Percentiles rank a stretch among this genome's conserved stretches.
Conservation (phyloP, 225 moss, liverwort and hornwort species). For the Neckera pumila region DNA sequence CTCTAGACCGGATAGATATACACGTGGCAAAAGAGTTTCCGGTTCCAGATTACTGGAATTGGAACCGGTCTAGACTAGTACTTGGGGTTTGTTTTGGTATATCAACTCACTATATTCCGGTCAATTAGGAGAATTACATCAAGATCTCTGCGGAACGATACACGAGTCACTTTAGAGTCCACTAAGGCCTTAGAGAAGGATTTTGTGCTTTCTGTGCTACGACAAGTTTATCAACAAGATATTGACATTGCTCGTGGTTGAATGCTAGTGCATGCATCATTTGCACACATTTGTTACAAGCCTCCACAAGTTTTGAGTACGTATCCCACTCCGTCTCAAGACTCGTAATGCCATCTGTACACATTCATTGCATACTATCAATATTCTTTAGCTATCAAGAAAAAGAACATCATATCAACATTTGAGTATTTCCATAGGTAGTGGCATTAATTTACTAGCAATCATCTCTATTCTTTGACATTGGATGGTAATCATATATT, state of each 20-base stretch:
- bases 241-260: not conserved
- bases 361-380: rapidly evolving
- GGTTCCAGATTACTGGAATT: no score
- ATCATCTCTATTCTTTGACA: not conserved
- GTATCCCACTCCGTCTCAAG: not conserved
- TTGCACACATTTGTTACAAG: not conserved
- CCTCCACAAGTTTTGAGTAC: not conserved
- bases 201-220: no score
- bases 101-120: no score
- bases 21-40: no score
- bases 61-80: no score
- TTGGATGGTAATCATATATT: not conserved
- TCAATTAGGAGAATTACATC: no score
- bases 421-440: rapidly evolving
- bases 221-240: not conserved
- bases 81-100: no score
- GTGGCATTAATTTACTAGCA: not conserved
- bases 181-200: no score
- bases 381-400: not conserved
- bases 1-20: no score
- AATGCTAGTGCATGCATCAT: not conserved
- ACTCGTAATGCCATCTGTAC: rapidly evolving
- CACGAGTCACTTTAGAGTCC: no score
- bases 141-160: no score
- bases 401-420: not conserved